Base-by-base conservation (phyloP, 208 protist genomes). In the Zelonia costaricensis region DNA sequence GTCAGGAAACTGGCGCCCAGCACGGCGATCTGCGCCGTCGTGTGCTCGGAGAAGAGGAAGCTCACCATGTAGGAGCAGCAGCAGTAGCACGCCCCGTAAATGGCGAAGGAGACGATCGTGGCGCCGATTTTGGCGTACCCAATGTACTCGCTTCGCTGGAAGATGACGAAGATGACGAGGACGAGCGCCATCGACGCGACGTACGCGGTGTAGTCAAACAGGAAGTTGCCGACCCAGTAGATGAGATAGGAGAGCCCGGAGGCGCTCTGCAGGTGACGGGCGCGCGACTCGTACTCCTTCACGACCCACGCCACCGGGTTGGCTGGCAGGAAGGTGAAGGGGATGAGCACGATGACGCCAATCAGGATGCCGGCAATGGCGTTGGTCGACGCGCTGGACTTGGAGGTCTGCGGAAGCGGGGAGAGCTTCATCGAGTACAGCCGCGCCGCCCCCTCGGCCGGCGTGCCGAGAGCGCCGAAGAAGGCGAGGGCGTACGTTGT, bases 211-310 rank as follows among this genome's bases (percentile, higher is more conserved):
- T 84, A 56, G 76, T 91, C 84, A 52, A 85, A 88, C n/a, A 85
- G 18, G 27, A 88, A 80, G 57, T 80, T 91, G 56, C 76, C 62
- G 27, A 83, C 15, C 86, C 88, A 94, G 75, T 91, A 94, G 6
- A 87, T 47, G 20, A 76, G 57, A 63, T 76, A 74, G 45, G 47
- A 48, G 28, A 94, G 62, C 23, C 90, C 86, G n/a, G 82, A 83
- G n/a, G 90, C 54, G 20, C 53, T 77, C 72, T 95, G 89, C 57
- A 95, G 60, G 68, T 95, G 89, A 25, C 74, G 77, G 8, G 86
- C 66, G 38, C 76, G 83, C 47, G 59, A 78, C 60, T 92, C 71
- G 15, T 84, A 76, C 65, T 95, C 89, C 67, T 83, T 89, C 44
- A 92, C 84, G 1, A 95, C 60, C 74, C 81, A 93, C 25, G 60